Evolutionary conservation across 768 basidiomycete genomes (phyloP), one percentile per base, ranked within the genome.

Genomic region (Xerocomellus amylosporus): DNA sequence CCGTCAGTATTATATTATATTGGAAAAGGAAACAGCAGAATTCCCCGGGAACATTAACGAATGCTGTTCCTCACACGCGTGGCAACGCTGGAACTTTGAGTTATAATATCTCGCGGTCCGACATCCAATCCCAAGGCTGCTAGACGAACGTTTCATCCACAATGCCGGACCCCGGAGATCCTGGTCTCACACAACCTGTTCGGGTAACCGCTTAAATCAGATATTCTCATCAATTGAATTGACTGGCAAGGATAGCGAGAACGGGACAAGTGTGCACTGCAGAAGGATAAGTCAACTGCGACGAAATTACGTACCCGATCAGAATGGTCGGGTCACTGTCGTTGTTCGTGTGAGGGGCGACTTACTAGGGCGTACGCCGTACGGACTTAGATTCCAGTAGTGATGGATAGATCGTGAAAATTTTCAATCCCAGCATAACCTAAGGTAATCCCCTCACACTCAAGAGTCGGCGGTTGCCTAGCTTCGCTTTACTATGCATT

Each of bases 1-100:
- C 17, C 13, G 17, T 3, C 43, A 22, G 54, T 33, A 51, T 56
- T 64, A 58, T 64, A 66, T 34, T 64, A 66, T 34, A 39, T 55
- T 48, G 37, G 53, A 55, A 47, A 55, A 51, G 59, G 55, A 28
- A 58, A 57, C 22, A 50, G 51, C 33, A 54, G 33, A 4, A 56
- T 24, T 24, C 24, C 53, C 53, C 64, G 64, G 64, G 64, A 39
- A 65, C 64, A 2, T 20, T 12, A 9, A 19, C 36, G 19, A 48
- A n/a, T 26, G 48, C 33, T 39, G 41, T 41, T 49, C 40, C n/a
- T 14, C 33, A 59, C 59, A 64, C 60, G 19, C 49, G 26, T 59
- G 53, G 51, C 20, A 52, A 51, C 38, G 17, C 43, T 54, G 40
- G n/a, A n/a, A n/a, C n/a, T n/a, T 46, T 17, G 31, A 56, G 8